phyloP scores from a whole-genome alignment of 2,329 filamentous ascomycete species.

The Ophiobolus disseminans region DNA sequence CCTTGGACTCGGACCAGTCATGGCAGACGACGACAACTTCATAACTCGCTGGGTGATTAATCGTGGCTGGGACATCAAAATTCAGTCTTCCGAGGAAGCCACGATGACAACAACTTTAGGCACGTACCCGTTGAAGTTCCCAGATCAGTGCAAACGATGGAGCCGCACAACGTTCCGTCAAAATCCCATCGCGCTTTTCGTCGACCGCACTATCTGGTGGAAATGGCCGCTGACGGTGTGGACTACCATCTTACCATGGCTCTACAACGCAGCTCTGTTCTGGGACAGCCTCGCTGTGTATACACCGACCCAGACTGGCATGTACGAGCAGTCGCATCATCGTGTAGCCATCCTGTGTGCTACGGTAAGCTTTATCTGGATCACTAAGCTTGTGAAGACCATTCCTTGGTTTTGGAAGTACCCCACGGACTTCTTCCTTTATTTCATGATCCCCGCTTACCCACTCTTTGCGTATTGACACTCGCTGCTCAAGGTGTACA shows the following conservation, averaged over 20 bases:
- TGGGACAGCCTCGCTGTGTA: slow-evolving; percentile 27
- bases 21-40: slow-evolving; percentile 51
- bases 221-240: slow-evolving; percentile 30
- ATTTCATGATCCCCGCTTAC: slow-evolving; percentile 26
- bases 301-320: slow-evolving; percentile 9
- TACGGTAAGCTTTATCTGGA: slow-evolving; percentile 20
- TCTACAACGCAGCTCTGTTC: slow-evolving; percentile 31
- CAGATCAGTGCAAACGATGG: slow-evolving; percentile 34
- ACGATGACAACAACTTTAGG: slow-evolving; percentile 59
- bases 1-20: slow-evolving; percentile 27
- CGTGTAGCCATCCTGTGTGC: background rate
- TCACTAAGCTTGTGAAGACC: slow-evolving; percentile 32
- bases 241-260: slow-evolving; percentile 34
- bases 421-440: slow-evolving; percentile 27
- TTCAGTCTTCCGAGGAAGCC: slow-evolving; percentile 60
- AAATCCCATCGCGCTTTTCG: slow-evolving; percentile 28
- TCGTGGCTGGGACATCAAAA: slow-evolving; percentile 57
- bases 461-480: slow-evolving; percentile 28
- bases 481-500: slow-evolving; percentile 21
- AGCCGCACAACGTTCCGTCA: slow-evolving; percentile 33
- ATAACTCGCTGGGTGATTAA: slow-evolving; percentile 60
- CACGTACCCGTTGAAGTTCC: slow-evolving; percentile 19
- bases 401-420: slow-evolving; percentile 26
- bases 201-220: slow-evolving; percentile 31
- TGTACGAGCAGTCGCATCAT: slow-evolving; percentile 12